Evolutionary conservation across 345 rosid species (phyloP).

Genomic region (Eucalyptus pauciflora): DNA sequence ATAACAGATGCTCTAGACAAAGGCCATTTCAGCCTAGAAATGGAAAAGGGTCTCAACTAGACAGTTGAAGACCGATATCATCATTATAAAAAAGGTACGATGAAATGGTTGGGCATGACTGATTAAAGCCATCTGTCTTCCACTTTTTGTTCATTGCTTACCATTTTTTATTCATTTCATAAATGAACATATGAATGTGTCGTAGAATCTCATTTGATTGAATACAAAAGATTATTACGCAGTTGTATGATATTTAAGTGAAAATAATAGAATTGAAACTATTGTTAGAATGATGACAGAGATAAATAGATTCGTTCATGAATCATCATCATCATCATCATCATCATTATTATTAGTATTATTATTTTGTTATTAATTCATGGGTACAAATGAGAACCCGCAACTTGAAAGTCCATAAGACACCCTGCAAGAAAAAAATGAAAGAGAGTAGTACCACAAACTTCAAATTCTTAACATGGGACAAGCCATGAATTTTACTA

Average conservation of each 20-base stretch:
- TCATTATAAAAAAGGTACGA: background rate
- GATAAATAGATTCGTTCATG: background rate
- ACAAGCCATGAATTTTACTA: background rate
- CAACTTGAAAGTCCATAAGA: background rate
- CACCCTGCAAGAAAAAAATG: background rate
- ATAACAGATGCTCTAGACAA: background rate
- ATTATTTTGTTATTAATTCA: background rate
- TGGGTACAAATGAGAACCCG: background rate
- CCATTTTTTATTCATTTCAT: background rate
- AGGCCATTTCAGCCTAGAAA: background rate
- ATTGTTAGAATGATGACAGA: accelerated
- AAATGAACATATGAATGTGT: background rate
- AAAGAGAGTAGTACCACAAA: background rate
- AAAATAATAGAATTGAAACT: background rate
- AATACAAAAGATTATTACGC: background rate
- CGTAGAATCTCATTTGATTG: background rate
- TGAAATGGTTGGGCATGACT: background rate
- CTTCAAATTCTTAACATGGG: background rate
- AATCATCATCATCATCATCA: too few relatives aligned
- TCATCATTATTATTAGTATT: too few relatives aligned
- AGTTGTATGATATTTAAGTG: background rate
- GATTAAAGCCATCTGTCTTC: background rate
- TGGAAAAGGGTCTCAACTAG: background rate
- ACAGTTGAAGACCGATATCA: background rate
- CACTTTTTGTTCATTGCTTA: background rate